Conservation (phyloP, 1,284 basidiomycete species). For the Ceratobasidium theobromae region DNA sequence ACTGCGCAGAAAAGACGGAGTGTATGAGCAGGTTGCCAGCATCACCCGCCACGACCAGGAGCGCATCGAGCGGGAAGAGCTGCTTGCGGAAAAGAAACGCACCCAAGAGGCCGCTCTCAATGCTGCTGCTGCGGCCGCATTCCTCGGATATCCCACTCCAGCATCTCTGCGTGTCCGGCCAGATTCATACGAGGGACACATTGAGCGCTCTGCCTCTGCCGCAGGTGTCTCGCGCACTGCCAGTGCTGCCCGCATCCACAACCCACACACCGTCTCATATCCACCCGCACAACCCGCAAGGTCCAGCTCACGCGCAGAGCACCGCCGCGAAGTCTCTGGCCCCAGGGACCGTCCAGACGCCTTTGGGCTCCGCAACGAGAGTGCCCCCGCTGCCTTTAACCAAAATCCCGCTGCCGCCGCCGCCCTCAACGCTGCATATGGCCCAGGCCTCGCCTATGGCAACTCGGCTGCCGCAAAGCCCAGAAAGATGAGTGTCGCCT, state of each 20-base stretch:
- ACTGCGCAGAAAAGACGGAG: slow-evolving; percentile 16
- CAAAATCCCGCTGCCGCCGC: background rate
- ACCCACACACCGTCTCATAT: background rate
- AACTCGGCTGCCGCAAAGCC: background rate
- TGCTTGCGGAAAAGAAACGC: slow-evolving; percentile 7
- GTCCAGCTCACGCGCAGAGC: no score
- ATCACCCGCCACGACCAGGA: slow-evolving; percentile 12
- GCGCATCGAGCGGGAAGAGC: slow-evolving; percentile 20
- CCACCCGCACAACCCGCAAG: background rate
- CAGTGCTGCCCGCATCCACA: slow-evolving; percentile 6
- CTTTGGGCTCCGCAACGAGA: slow-evolving; percentile 21
- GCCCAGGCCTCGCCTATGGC: background rate
- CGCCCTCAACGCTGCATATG: background rate
- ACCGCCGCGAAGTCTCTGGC: no score
- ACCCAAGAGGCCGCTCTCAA: slow-evolving; percentile 18
- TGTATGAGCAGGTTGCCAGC: slow-evolving; percentile 24
- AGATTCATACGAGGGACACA: slow-evolving; percentile 6
- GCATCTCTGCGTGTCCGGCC: slow-evolving; percentile 12
- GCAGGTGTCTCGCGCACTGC: background rate
- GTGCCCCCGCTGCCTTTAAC: slow-evolving; percentile 10
- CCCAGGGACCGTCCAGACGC: slow-evolving; percentile 4
- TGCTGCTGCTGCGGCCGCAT: background rate
- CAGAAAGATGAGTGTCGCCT: slow-evolving; percentile 5
- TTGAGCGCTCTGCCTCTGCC: slow-evolving; percentile 7
- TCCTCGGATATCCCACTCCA: slow-evolving; percentile 1